phyloP scores from a whole-genome alignment of 2,329 filamentous ascomycete species.

The Coniochaeta ligniaria region DNA sequence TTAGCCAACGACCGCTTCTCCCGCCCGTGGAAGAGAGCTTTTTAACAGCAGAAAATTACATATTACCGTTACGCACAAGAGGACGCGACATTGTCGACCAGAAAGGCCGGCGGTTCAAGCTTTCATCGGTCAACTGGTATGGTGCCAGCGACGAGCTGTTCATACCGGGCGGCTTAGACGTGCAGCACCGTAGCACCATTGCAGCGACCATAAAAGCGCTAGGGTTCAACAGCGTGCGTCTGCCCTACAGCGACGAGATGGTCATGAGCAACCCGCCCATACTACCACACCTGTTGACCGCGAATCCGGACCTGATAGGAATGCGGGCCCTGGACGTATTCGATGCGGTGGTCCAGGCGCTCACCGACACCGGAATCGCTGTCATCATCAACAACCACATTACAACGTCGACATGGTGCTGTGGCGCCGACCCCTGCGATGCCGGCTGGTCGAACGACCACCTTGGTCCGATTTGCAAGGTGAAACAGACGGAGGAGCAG shows the following conservation, averaged over 20 bases:
- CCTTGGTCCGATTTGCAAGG: slow-evolving; percentile 50
- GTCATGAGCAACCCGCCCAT: slow-evolving; percentile 53
- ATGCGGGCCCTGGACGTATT: slow-evolving; percentile 53
- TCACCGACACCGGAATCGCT: slow-evolving; percentile 55
- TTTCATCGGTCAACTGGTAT: slow-evolving; percentile 64
- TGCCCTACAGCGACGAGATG: slow-evolving; percentile 64
- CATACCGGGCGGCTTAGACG: slow-evolving; percentile 55
- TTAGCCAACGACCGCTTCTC: slow-evolving; percentile 40
- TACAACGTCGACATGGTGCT: slow-evolving; percentile 62
- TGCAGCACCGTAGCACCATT: slow-evolving; percentile 54
- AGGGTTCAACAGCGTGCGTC: slow-evolving; percentile 63
- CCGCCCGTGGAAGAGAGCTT: slow-evolving; percentile 32
- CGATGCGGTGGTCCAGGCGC: slow-evolving; percentile 47
- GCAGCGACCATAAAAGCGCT: slow-evolving; percentile 51
- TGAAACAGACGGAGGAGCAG: slow-evolving; percentile 55
- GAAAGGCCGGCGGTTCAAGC: slow-evolving; percentile 48
- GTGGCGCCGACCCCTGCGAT: slow-evolving; percentile 61
- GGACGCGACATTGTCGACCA: slow-evolving; percentile 57
- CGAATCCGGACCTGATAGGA: slow-evolving; percentile 54
- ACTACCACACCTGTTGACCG: slow-evolving; percentile 39
- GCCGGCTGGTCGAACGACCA: slow-evolving; percentile 60
- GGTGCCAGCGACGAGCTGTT: slow-evolving; percentile 62
- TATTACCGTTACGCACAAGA: slow-evolving; percentile 49
- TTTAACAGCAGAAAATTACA: slow-evolving; percentile 34
- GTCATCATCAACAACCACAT: slow-evolving; percentile 68